These are phyloP conservation scores for Pythium sp. DNA, from an alignment of 352 stramenopile species.

Conservation along the genomic window DNA sequence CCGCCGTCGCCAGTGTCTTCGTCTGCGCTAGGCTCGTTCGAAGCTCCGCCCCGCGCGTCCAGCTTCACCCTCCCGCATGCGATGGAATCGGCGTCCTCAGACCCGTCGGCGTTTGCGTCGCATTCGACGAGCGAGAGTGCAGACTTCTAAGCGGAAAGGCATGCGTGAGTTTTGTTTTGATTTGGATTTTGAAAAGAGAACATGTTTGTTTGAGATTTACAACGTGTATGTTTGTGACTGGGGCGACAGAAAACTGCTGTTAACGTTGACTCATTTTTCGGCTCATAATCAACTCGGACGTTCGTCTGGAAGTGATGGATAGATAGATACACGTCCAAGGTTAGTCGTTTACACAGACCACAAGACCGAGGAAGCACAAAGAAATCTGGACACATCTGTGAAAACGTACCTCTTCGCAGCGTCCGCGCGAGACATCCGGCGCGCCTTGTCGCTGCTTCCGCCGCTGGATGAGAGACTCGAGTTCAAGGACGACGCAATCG, in stretches of 20 bases:
- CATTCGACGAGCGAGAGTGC: conserved; percentile 44
- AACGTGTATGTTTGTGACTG: background rate
- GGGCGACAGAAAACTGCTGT: conserved; percentile 5
- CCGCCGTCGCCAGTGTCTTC: conserved; percentile 15
- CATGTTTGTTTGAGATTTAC: conserved; percentile 4
- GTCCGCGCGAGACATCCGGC: conserved; percentile 71
- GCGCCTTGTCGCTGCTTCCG: conserved; percentile 34
- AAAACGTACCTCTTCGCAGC: conserved; percentile 62
- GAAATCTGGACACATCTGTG: conserved; percentile 10
- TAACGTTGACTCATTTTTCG: conserved; percentile 63
- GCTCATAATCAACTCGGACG: conserved; percentile 84
- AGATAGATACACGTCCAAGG: too few relatives aligned
- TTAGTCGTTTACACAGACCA: too few relatives aligned
- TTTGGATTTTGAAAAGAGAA: conserved; percentile 3
- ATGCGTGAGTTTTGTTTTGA: background rate
- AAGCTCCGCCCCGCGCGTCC: conserved; percentile 29
- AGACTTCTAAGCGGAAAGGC: conserved; percentile 52
- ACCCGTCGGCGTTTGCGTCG: conserved; percentile 29
- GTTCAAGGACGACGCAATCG: conserved; percentile 31
- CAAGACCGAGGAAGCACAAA: too few relatives aligned
- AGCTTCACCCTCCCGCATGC: conserved; percentile 58
- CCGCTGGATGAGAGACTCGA: conserved; percentile 14
- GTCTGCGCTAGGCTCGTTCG: conserved; percentile 12
- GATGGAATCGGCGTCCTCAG: conserved; percentile 27
- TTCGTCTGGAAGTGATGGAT: conserved; percentile 41